Evolutionary conservation across 768 basidiomycete species (phyloP), one percentile per base, ranked within the genome.

Genomic region (Fibroporia radiculosa): DNA sequence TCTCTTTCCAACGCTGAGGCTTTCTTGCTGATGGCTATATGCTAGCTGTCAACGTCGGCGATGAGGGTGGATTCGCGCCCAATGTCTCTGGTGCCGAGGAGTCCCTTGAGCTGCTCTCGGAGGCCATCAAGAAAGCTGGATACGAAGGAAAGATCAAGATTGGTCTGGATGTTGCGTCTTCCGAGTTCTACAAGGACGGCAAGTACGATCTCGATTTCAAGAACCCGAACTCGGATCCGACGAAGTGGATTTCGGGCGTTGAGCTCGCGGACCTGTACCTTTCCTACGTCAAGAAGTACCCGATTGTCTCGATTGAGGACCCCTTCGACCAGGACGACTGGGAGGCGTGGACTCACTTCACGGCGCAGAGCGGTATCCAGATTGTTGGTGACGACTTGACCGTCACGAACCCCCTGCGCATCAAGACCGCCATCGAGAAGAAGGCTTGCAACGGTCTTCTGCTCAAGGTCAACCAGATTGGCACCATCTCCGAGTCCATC

Each of bases 251-350:
- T 69, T 73, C 87, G 28, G 96, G 95, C 53, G 70, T 73, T 41
- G 78, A 98, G 71, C 91, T 99, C 59, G 95, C 92, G 19, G 87
- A 93, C 41, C 72, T 93, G 58, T 99, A 98, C 77, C 65, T 92
- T 54, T 60, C 72, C 57, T 89, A 90, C 63, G 69, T 86, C 63
- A 75, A 90, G 69, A 85, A 93, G 70, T 97, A 98, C 75, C 93
- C 93, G 48, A 98, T 97, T 54, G 79, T 90, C 46, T 93, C 91
- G 25, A 78, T 93, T 56, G 93, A 95, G 71, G 96, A 99, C 66
- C 95, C 96, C 65, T 99, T 99, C 70, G 95, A 98, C 68, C 93
- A 99, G 73, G 96, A 99, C 63, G 96, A 99, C 72, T 97, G 92
- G 91, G 92, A 91, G 63, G 91, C 93, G 32, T 99, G 96, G 96